phyloP scores from a whole-genome alignment of 768 basidiomycete species.

The Lentinula detonsa region DNA sequence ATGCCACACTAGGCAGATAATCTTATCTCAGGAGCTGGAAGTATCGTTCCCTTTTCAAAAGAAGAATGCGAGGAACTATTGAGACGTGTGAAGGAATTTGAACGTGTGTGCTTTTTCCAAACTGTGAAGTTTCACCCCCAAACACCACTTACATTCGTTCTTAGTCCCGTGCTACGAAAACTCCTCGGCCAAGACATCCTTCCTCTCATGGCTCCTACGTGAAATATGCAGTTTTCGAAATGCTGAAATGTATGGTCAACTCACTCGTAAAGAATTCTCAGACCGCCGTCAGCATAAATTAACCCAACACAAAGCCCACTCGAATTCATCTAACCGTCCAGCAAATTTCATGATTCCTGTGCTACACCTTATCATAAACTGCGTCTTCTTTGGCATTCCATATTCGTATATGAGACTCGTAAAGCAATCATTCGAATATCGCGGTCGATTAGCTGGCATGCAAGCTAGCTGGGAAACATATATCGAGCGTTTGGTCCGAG shows the following conservation, averaged over 20 bases:
- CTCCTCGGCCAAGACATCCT: slow-evolving; percentile 36
- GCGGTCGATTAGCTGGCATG: slow-evolving; percentile 41
- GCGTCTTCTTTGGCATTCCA: slow-evolving; percentile 48
- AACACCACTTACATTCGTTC: background rate
- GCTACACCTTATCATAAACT: slow-evolving; percentile 31
- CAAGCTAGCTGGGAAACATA: slow-evolving; percentile 45
- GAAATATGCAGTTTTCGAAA: slow-evolving; percentile 46
- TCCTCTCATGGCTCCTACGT: slow-evolving; percentile 45
- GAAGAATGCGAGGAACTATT: slow-evolving; percentile 45
- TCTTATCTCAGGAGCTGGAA: slow-evolving; percentile 35
- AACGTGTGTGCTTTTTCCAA: slow-evolving; percentile 13
- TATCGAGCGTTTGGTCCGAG: slow-evolving; percentile 42
- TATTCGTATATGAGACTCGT: slow-evolving; percentile 45
- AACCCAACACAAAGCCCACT: slow-evolving; percentile 9
- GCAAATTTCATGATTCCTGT: slow-evolving; percentile 20
- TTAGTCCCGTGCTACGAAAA: slow-evolving; percentile 25
- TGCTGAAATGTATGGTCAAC: slow-evolving; percentile 37
- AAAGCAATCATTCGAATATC: slow-evolving; percentile 40
- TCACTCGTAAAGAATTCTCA: slow-evolving; percentile 26
- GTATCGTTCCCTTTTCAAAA: slow-evolving; percentile 48
- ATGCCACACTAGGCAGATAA: slow-evolving; percentile 33
- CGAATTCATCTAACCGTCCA: slow-evolving; percentile 12
- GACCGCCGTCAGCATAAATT: slow-evolving; percentile 14
- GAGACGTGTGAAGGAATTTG: slow-evolving; percentile 28
- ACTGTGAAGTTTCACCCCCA: background rate